Percentiles rank a stretch among this genome's conserved stretches.
These are phyloP conservation scores for Groenewaldozyma tartarivorans DNA, from an alignment of 805 yeast genomes.

Conservation along the genomic window DNA sequence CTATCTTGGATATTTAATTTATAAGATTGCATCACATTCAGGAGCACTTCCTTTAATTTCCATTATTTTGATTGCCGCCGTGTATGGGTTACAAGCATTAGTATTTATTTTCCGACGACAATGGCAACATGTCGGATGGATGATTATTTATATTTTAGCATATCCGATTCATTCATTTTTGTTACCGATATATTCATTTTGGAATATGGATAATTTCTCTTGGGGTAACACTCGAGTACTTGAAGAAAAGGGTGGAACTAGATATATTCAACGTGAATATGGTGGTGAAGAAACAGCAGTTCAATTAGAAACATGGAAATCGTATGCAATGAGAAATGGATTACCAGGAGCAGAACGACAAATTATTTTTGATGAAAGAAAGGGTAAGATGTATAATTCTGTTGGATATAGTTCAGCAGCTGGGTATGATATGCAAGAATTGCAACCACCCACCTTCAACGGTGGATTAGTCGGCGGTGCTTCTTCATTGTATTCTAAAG, in stretches of 20 bases:
- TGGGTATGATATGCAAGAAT: constrained; percentile 19
- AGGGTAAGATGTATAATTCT: constrained; percentile 24
- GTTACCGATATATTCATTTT: constrained; percentile 48
- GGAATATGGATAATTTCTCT: constrained; percentile 57
- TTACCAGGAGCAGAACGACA: constrained; percentile 30
- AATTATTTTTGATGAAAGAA: constrained; percentile 26
- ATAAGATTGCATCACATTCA: constrained; percentile 39
- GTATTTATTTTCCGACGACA: constrained; percentile 39
- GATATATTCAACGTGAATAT: constrained; percentile 27
- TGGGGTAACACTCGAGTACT: constrained; percentile 61
- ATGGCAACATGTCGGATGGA: constrained; percentile 43
- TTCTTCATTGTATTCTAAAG: constrained; percentile 10
- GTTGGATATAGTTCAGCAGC: constrained; percentile 17
- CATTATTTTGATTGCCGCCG: constrained; percentile 44
- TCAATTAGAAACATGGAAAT: constrained; percentile 31
- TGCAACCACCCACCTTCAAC: constrained; percentile 3
- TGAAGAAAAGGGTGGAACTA: constrained; percentile 45
- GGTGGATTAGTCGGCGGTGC: constrained; percentile 2
- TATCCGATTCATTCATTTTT: constrained; percentile 55
- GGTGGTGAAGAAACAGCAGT: constrained; percentile 28
- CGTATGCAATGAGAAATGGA: constrained; percentile 28
- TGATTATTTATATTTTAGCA: constrained; percentile 46
- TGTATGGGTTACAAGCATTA: constrained; percentile 52
- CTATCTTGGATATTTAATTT: constrained; percentile 43
- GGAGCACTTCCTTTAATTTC: constrained; percentile 45